These are phyloP conservation scores for Ustilago tritici DNA, from an alignment of 1,284 basidiomycete species.

Conservation along the genomic window DNA sequence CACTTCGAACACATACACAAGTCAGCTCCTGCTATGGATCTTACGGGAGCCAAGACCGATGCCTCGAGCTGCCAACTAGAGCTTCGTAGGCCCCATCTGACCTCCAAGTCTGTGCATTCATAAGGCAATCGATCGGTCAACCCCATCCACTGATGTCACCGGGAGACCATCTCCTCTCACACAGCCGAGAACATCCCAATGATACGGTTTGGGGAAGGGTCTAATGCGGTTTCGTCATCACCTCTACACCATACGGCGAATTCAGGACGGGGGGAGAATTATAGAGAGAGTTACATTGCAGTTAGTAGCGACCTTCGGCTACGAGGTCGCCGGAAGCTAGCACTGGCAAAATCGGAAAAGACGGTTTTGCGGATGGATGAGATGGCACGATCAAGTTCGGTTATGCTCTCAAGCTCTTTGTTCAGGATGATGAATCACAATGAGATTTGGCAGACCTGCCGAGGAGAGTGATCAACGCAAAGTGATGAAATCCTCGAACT, in stretches of 20 bases:
- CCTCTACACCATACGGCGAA: neutral
- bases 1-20: no score
- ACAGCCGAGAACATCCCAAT: neutral
- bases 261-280: neutral
- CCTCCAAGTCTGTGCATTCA: no score
- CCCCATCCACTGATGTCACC: neutral
- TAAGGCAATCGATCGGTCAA: no score
- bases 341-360: neutral
- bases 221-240: neutral
- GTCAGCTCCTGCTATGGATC: no score
- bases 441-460: neutral
- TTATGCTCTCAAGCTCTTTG: neutral
- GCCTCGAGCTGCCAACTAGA: no score
- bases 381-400: neutral
- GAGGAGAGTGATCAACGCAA: neutral
- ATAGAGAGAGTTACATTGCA: neutral
- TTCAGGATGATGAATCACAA: neutral
- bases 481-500: constrained; percentile 7
- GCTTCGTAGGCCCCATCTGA: no score
- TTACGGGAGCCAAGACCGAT: no score
- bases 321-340: neutral
- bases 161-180: neutral
- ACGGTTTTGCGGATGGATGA: neutral
- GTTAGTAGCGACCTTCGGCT: neutral
- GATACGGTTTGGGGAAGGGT: neutral